phyloP scores from a whole-genome alignment of 352 stramenopile species.

The Thalassiosira livingstoniorum region DNA sequence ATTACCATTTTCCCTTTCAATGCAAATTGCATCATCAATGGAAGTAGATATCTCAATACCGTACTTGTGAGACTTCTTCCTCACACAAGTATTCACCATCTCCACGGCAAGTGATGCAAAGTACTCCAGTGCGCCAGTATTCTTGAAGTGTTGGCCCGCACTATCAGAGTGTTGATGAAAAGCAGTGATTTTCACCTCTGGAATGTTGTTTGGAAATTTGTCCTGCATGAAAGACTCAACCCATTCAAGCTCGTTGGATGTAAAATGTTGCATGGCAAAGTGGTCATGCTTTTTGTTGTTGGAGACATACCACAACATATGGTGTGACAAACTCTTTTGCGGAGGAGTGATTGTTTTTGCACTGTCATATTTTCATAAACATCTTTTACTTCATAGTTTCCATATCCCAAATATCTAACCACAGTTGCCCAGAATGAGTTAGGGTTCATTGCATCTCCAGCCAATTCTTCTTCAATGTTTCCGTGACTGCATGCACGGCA shows the following conservation, averaged over 20 bases:
- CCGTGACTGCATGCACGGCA: too few relatives aligned
- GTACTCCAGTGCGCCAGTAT: slow-evolving; percentile 8
- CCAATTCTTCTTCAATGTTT: too few relatives aligned
- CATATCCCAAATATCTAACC: too few relatives aligned
- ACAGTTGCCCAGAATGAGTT: too few relatives aligned
- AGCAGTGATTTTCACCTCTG: slow-evolving; percentile 15
- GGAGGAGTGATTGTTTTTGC: too few relatives aligned
- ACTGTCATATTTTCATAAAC: too few relatives aligned
- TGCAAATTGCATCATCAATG: slow-evolving; percentile 31
- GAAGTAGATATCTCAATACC: slow-evolving; percentile 55
- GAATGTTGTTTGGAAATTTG: slow-evolving; percentile 30
- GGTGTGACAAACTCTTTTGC: too few relatives aligned
- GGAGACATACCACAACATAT: too few relatives aligned
- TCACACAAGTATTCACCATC: neutral
- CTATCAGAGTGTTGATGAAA: slow-evolving; percentile 35
- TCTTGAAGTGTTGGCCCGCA: slow-evolving; percentile 43
- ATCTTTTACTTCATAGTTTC: too few relatives aligned
- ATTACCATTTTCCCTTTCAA: slow-evolving; percentile 52
- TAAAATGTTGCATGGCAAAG: slow-evolving; percentile 41
- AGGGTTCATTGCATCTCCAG: too few relatives aligned
- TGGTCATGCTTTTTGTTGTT: slow-evolving; percentile 34
- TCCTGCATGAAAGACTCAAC: slow-evolving; percentile 23
- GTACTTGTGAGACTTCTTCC: slow-evolving; percentile 63
- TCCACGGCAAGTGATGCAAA: slow-evolving; percentile 20
- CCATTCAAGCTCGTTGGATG: slow-evolving; percentile 15